A percentile compares a stretch with the other conserved stretches of the same genome.
These are phyloP conservation scores for Phytophthora multivora DNA, from an alignment of 352 stramenopile genomes.

Conservation along the genomic window DNA sequence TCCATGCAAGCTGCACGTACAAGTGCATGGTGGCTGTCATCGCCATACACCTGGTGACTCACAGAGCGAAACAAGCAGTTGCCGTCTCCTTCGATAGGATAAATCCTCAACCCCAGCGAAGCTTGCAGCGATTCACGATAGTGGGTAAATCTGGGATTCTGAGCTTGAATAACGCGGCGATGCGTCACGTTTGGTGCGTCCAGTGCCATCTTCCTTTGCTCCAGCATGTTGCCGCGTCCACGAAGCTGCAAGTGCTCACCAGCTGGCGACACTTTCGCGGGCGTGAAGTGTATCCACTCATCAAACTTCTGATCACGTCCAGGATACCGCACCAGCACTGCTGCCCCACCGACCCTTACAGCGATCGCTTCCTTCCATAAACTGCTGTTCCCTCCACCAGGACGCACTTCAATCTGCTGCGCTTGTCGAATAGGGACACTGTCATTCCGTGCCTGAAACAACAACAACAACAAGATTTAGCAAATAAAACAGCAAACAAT, in stretches of 20 bases:
- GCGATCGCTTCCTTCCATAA: conserved; percentile 75
- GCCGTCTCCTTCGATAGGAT: conserved; percentile 92
- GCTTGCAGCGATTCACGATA: conserved; percentile 61
- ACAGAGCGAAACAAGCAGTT: conserved; percentile 98
- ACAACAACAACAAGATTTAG: neutral
- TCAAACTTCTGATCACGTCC: conserved; percentile 71
- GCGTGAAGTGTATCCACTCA: conserved; percentile 73
- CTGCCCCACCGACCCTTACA: conserved; percentile 45
- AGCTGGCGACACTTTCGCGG: conserved; percentile 52
- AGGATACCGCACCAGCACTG: conserved; percentile 71
- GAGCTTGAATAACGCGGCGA: conserved; percentile 63
- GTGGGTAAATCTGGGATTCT: conserved; percentile 80
- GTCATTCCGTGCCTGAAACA: conserved; percentile 54
- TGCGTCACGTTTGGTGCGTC: conserved; percentile 44
- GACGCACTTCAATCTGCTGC: conserved; percentile 74
- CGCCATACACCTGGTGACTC: conserved; percentile 96
- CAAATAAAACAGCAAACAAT: conserved; percentile 1
- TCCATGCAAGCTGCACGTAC: conserved; percentile 93
- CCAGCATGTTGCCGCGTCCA: conserved; percentile 25
- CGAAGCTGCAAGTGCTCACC: conserved; percentile 63
- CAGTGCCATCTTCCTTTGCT: conserved; percentile 57
- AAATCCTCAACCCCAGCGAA: conserved; percentile 49
- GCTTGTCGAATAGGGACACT: conserved; percentile 62
- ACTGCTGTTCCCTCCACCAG: conserved; percentile 34
- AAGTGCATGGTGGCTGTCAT: conserved; percentile 89